phyloP scores from a whole-genome alignment of 805 yeast genomes.

The Pichia gijzeniarum region DNA sequence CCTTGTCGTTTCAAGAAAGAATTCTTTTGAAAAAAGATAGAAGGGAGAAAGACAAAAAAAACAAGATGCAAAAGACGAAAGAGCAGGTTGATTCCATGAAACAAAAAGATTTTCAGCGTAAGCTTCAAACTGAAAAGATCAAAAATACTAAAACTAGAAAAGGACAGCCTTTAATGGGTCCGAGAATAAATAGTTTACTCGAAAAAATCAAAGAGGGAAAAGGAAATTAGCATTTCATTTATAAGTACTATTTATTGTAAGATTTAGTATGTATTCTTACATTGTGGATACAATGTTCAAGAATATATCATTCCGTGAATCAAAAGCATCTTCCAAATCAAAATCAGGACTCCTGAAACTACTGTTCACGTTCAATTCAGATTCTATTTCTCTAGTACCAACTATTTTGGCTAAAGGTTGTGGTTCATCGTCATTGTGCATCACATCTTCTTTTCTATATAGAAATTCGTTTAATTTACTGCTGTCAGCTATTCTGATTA shows the following conservation, averaged over 20 bases:
- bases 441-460: too few relatives aligned
- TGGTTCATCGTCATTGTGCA: too few relatives aligned
- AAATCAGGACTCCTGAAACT: too few relatives aligned
- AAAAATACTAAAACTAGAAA: slow-evolving; percentile 48
- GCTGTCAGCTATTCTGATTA: slow-evolving; percentile 6
- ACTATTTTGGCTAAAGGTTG: not conserved
- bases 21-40: slow-evolving; percentile 41
- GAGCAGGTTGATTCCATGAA: slow-evolving; percentile 28
- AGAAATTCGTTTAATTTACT: not conserved
- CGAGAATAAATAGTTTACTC: slow-evolving; percentile 69
- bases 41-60: slow-evolving; percentile 36
- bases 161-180: slow-evolving; percentile 92
- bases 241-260: not conserved
- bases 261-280: too few relatives aligned
- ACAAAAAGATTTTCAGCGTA: slow-evolving; percentile 37
- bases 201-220: slow-evolving; percentile 57
- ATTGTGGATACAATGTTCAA: too few relatives aligned
- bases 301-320: too few relatives aligned
- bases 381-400: too few relatives aligned
- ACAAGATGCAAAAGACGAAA: slow-evolving; percentile 35
- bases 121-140: slow-evolving; percentile 36
- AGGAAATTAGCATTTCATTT: not conserved
- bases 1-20: slow-evolving; percentile 37
- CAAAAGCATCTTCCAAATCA: too few relatives aligned
- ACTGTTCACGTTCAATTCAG: too few relatives aligned